Evolutionary conservation across 192 early-diverging fungal species (phyloP), one percentile per base, ranked within the genome.

Genomic region (Gamsiella multidivaricata): DNA sequence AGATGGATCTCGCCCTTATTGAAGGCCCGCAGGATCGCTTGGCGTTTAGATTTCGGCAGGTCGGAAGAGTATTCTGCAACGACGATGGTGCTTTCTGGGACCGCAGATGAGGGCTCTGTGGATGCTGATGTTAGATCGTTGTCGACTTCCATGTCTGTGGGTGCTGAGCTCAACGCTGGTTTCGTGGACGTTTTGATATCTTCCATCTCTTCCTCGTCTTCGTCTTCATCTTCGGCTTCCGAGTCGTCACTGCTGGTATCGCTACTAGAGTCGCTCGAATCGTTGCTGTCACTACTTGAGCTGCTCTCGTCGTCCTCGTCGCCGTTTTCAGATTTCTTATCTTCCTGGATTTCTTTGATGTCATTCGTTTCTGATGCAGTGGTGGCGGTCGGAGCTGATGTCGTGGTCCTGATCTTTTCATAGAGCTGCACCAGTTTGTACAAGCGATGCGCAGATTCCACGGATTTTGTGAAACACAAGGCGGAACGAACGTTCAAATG

Each of bases 361-460:
- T n/a, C n/a, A 3, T 22, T 32, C 20, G 8, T 26, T 33, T 28
- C 17, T 37, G 39, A 11, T 71, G 25, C 53, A 14, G 31, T 51
- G 36, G 5, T 34, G 29, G 43, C 8, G 10, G 54, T 22, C 25
- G 54, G 2, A 10, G 29, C 25, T 15, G 34, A 28, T 2, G 71
- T 29, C 0, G 55, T 60, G 46, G 59, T 62, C 37, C 74, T 58
- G 36, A 56, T 57, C 29, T 82, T 76, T 12, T 85, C 83, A 83
- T 89, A 92, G 18, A 87, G 71, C 56, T 88, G 83, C 41, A 94
- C 80, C 14, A 95, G 67, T 73, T 91, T 85, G 42, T 82, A 85
- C 25, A 99, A 86, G 22, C 94, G 87, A 64, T 94, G 94, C 7
- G 97, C 93, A 1, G 95, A 87, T 64, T 99, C 95, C 18, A 97